Conservation (phyloP, 129 eudicot species). For the Cynara cardunculus region DNA sequence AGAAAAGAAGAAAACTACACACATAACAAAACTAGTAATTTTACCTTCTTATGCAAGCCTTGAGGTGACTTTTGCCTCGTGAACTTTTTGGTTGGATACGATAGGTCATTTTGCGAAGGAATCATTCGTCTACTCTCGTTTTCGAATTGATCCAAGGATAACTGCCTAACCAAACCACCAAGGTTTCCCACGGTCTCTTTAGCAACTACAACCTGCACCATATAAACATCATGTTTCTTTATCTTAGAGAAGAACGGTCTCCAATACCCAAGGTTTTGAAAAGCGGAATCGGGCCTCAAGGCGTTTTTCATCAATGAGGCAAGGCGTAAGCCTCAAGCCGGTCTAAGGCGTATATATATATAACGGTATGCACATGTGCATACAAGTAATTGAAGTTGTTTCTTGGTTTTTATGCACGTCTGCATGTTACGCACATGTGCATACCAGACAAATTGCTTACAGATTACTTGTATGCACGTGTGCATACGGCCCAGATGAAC, state of each 20-base stretch:
- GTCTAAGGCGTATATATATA: too few relatives aligned
- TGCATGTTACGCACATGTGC: too few relatives aligned
- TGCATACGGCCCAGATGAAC: too few relatives aligned
- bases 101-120: constrained; percentile 64
- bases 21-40: neutral
- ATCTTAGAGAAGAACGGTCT: constrained; percentile 1
- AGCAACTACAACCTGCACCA: constrained; percentile 90
- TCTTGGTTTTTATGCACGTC: too few relatives aligned
- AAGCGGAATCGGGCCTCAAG: too few relatives aligned
- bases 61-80: constrained; percentile 84
- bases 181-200: constrained; percentile 88
- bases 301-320: too few relatives aligned
- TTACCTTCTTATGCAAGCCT: constrained; percentile 93
- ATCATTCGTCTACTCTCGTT: constrained; percentile 93
- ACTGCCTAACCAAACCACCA: constrained; percentile 90
- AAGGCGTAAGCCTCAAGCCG: too few relatives aligned
- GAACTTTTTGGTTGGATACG: constrained; percentile 63
- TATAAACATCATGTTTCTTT: constrained; percentile 13
- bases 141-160: constrained; percentile 96
- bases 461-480: too few relatives aligned
- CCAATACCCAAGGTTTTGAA: neutral
- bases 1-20: neutral
- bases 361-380: too few relatives aligned
- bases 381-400: too few relatives aligned
- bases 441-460: too few relatives aligned